These are phyloP conservation scores for Hirschioporus abietinus DNA, from an alignment of 768 basidiomycete species.

Conservation along the genomic window DNA sequence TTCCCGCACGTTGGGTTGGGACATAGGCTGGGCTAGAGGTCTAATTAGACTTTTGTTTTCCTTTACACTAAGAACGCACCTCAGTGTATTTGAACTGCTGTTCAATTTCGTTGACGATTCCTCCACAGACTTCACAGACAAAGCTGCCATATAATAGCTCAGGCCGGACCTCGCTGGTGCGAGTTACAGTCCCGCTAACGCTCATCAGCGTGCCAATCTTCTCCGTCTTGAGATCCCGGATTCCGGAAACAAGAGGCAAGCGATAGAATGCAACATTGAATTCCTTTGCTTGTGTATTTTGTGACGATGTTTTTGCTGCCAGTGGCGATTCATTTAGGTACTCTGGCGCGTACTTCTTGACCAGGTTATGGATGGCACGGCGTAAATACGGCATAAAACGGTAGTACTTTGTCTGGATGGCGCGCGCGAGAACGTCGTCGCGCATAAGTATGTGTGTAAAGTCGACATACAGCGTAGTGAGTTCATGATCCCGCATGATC, in stretches of 20 bases:
- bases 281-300: constrained; percentile 86
- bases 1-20: constrained; percentile 95
- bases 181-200: constrained; percentile 95
- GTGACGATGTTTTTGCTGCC: constrained; percentile 79
- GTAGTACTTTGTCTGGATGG: constrained; percentile 93
- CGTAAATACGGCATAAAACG: constrained; percentile 93
- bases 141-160: constrained; percentile 93
- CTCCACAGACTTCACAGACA: constrained; percentile 84
- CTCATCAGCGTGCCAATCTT: constrained; percentile 92
- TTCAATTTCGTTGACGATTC: constrained; percentile 86
- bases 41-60: too few relatives aligned
- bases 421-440: constrained; percentile 91
- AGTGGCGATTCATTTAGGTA: constrained; percentile 94
- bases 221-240: constrained; percentile 88
- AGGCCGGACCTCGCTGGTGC: constrained; percentile 95
- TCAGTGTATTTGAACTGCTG: constrained; percentile 99
- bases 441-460: constrained; percentile 84
- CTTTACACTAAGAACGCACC: constrained; percentile 34
- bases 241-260: constrained; percentile 88
- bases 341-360: constrained; percentile 85
- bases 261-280: constrained; percentile 96
- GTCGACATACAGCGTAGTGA: constrained; percentile 96
- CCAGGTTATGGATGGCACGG: constrained; percentile 84
- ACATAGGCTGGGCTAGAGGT: constrained; percentile 76
- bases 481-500: constrained; percentile 90